A percentile compares a stretch with the other conserved stretches of the same genome.
phyloP scores from a whole-genome alignment of 495 filamentous ascomycete genomes.

The Penicillium waksmanii region DNA sequence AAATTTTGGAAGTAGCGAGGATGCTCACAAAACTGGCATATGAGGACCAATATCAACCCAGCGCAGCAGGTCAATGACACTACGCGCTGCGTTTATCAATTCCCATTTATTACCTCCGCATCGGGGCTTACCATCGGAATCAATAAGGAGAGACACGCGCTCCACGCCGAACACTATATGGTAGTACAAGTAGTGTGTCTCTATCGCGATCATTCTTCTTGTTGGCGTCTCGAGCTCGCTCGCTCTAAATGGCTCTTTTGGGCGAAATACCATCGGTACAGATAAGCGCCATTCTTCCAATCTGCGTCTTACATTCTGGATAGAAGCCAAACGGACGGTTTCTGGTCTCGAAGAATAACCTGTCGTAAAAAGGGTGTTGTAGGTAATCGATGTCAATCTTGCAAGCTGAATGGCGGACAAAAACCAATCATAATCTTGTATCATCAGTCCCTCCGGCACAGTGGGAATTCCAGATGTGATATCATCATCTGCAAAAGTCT shows the following conservation, averaged over 20 bases:
- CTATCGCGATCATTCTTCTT: background rate
- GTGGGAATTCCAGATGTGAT: background rate
- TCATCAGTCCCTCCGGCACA: conserved; percentile 6
- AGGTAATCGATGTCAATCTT: conserved; percentile 33
- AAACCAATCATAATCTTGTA: conserved; percentile 39
- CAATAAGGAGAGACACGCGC: background rate
- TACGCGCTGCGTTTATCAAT: conserved; percentile 28
- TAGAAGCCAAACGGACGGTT: background rate
- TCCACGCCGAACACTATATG: background rate
- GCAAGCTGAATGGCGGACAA: conserved; percentile 27
- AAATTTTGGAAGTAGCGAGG: background rate
- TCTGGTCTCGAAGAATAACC: conserved; percentile 18
- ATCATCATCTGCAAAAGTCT: background rate
- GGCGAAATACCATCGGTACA: background rate
- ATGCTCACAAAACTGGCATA: conserved; percentile 38
- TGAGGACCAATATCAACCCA: conserved; percentile 38
- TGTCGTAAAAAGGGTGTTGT: conserved; percentile 37
- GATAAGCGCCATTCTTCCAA: background rate
- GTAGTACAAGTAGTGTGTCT: background rate
- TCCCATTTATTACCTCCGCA: conserved; percentile 26
- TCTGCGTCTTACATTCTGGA: background rate
- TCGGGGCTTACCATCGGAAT: background rate
- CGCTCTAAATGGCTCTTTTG: conserved; percentile 8
- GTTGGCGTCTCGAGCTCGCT: background rate
- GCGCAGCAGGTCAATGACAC: conserved; percentile 34